Conservation (phyloP, 257 asterid genomes). For the Marsdenia floribunda region DNA sequence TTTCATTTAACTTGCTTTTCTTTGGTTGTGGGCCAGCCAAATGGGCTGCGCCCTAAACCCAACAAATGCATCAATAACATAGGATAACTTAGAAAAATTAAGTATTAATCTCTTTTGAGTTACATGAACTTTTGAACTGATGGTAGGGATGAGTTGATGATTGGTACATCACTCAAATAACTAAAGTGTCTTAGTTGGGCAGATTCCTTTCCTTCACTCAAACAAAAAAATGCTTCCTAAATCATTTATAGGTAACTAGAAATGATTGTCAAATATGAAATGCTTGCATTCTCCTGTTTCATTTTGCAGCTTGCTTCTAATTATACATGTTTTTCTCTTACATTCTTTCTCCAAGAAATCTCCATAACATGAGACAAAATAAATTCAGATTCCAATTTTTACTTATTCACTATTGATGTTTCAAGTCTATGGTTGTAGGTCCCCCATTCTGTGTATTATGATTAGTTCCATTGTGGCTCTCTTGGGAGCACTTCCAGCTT, state of each 20-base stretch:
- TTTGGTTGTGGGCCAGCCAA: too few relatives aligned
- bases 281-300: neutral
- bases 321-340: neutral
- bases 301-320: neutral
- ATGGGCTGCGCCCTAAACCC: too few relatives aligned
- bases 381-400: neutral
- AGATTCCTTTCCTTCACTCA: neutral
- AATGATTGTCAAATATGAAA: neutral
- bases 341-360: neutral
- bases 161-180: neutral
- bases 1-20: too few relatives aligned
- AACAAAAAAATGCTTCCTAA: neutral
- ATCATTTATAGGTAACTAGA: neutral
- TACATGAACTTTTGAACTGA: neutral
- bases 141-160: neutral
- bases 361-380: neutral
- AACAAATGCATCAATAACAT: neutral
- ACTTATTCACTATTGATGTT: slow-evolving; percentile 1
- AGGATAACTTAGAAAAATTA: neutral
- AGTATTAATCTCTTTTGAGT: neutral
- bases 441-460: slow-evolving; percentile 38
- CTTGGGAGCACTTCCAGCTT: slow-evolving; percentile 55
- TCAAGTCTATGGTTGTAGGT: slow-evolving; percentile 33
- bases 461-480: slow-evolving; percentile 57
- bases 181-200: neutral